Percentiles rank a stretch among this genome's conserved stretches.
Evolutionary conservation across 2,329 filamentous ascomycete species (phyloP).

Genomic region (Simplicillium aogashimaense): DNA sequence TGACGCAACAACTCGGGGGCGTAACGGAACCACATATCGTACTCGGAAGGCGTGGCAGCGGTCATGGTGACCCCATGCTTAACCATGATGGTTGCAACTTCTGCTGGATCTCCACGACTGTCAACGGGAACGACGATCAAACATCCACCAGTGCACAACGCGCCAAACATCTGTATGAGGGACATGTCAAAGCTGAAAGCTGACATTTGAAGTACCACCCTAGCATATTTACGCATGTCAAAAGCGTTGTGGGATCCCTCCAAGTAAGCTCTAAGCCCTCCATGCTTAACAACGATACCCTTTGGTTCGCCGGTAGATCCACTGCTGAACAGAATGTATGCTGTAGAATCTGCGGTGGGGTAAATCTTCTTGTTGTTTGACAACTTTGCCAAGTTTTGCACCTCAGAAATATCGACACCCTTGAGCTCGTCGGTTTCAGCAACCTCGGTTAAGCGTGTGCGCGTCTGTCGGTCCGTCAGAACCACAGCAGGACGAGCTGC

Average conservation of each 20-base stretch:
- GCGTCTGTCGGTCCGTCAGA: neutral
- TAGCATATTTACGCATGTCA: neutral
- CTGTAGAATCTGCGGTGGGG: neutral
- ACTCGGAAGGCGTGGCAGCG: constrained; percentile 4
- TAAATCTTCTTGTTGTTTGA: no score
- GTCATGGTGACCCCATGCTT: constrained; percentile 1
- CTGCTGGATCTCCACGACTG: neutral
- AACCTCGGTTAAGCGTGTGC: neutral
- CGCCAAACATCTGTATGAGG: neutral
- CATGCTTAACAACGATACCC: neutral
- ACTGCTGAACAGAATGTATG: neutral
- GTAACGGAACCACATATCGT: constrained; percentile 2
- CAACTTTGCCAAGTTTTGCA: neutral
- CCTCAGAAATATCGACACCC: neutral
- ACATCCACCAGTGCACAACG: constrained; percentile 1
- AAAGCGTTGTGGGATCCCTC: neutral
- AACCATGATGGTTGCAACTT: neutral
- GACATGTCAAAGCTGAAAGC: constrained; percentile 2
- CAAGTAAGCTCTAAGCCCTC: neutral
- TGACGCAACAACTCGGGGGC: neutral
- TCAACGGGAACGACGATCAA: neutral
- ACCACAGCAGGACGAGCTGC: neutral
- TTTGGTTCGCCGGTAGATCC: neutral
- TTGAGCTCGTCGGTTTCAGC: neutral
- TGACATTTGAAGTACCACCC: constrained; percentile 1